Conservation (phyloP, 2,329 filamentous ascomycete genomes). For the Cercospora zeina region DNA sequence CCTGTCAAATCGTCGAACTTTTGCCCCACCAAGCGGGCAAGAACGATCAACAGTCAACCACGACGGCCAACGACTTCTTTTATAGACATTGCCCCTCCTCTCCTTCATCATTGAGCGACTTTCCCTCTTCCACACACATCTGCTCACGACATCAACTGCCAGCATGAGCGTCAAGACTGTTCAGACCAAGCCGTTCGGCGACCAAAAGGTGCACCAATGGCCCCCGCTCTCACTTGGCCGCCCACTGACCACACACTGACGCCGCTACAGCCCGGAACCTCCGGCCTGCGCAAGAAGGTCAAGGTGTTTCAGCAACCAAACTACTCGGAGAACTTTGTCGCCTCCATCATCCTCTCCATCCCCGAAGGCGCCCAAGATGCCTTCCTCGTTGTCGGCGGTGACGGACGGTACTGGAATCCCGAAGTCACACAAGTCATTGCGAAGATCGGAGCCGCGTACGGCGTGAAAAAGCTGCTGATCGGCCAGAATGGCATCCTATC, state of each 20-base stretch:
- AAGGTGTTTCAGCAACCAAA: constrained; percentile 92
- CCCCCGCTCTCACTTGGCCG: neutral
- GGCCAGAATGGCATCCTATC: constrained; percentile 95
- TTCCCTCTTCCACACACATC: constrained; percentile 13
- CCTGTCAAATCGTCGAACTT: neutral
- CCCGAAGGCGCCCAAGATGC: constrained; percentile 86
- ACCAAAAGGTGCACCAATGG: constrained; percentile 75
- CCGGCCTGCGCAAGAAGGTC: constrained; percentile 98
- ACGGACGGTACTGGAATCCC: constrained; percentile 95
- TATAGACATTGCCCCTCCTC: constrained; percentile 1
- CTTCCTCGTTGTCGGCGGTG: constrained; percentile 93
- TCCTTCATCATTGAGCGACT: constrained; percentile 21
- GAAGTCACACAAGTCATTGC: constrained; percentile 96
- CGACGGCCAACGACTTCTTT: neutral
- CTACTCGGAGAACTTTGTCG: constrained; percentile 94
- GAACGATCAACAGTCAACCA: neutral
- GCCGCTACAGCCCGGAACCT: constrained; percentile 44
- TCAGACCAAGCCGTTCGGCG: constrained; percentile 78
- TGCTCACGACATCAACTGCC: constrained; percentile 15
- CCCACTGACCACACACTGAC: constrained; percentile 4
- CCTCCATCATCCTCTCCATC: constrained; percentile 92
- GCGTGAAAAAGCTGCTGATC: constrained; percentile 97
- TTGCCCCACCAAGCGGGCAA: neutral
- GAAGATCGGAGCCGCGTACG: constrained; percentile 94
- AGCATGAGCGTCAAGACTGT: constrained; percentile 76